Base-by-base conservation (phyloP, 495 filamentous ascomycete genomes). In the Eremomyces bilateralis region DNA sequence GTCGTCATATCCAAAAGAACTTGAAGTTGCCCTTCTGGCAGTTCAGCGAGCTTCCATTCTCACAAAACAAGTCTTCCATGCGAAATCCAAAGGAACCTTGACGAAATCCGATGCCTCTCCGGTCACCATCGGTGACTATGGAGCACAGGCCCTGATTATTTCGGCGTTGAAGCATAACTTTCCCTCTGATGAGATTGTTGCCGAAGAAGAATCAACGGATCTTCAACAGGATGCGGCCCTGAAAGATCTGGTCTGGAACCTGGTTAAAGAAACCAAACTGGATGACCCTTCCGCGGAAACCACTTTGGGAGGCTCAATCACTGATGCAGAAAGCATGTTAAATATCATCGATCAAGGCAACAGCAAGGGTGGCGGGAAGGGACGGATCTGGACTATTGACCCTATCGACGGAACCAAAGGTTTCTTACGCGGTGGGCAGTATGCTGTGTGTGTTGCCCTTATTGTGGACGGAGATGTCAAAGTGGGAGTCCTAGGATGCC, bases 381-480 rank as follows among this genome's bases (percentile, higher is more conserved):
- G 88, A 18, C 65, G 88, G 39, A 81, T 94, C 54, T 99, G 88
- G 88, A 80, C 88, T 15, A 63, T 99, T 31, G 88, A 99, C 56
- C 88, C 88, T 24, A 91, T 99, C 39, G 88, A 99, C 53, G 88
- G 88, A 30, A 99, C 88, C 36, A 88, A 90, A 54, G 88, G 88
- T 18, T 99, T 99, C 58, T 62, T 99, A 34, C 66, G 88, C 32
- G 90, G 90, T n/a, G 88, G 81, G 13, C 88, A 99, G 57, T 99
- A 99, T 50, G 88, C 88, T 16, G 80, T 99, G 20, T 92, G 83
- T 52, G 65, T 99, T 1, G 88, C 67, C 21, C 57, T 99, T 46
- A 76, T 99, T 46, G 79, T 81, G 20, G 81, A 94, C 42, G 88
- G 85, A n/a, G 73, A 90, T 32, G 81, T 93, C 40, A 84, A 85